Evolutionary conservation across 2,329 filamentous ascomycete species (phyloP), one percentile per base, ranked within the genome.

Genomic region (Rosellinia necatrix): DNA sequence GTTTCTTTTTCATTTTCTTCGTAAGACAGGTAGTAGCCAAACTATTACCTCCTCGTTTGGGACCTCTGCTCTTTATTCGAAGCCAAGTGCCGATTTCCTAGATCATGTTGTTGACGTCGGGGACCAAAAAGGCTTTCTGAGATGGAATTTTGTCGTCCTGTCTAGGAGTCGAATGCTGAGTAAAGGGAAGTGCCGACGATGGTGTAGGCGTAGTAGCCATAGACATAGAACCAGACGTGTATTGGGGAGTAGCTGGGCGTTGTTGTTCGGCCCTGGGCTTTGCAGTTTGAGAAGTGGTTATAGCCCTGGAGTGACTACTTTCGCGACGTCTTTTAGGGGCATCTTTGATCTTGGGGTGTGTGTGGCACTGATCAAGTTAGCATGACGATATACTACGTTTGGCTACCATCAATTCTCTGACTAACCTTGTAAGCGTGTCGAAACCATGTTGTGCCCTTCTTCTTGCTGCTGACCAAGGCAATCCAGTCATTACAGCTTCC

Each of bases 391-490:
- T n/a, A 34, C 24, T 9, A 40, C 6, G 7, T 32, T 3, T 10
- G 4, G 19, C 7, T 4, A 3, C 2, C 12, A 10, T 24, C 25
- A 13, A 32, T 38, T 4, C 8, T 30, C 8, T 37, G 21, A 49
- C 46, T 62, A 73, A 90, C 88, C 82, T 93, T 94, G 77, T 94
- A 94, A 42, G 90, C 90, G 73, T 96, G 91, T 63, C 91, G 81
- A 73, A 93, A 96, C 90, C 90, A 96, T 3, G 90, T 92, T 1
- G 90, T 96, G n/a, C 90, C 90, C 76, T 93, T 92, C 78, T 93
- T 93, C 76, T 93, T 93, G 71, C 87, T 91, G 75, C 88, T 92
- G 37, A 92, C 88, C 30, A 92, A 77, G 10, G 88, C 86, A 63
- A 92, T 87, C 89, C 89, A 92, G 59, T 91, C 88, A 63, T 87